Conservation (phyloP, 306 rosid genomes). For the Malus orientalis region DNA sequence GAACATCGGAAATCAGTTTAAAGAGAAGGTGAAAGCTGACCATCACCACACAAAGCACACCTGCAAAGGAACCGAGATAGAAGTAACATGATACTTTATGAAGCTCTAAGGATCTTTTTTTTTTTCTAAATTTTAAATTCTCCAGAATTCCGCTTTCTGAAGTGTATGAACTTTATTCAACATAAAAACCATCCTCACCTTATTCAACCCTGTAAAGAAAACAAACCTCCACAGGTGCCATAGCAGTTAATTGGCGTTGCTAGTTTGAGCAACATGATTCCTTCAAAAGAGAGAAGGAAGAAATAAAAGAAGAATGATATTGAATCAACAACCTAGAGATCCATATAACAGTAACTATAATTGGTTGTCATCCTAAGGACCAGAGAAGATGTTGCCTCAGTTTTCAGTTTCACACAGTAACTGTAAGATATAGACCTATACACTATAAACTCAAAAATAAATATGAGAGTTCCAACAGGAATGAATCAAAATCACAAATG, state of each 20-base stretch:
- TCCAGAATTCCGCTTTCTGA: slow-evolving; percentile 35
- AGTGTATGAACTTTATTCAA: slow-evolving; percentile 25
- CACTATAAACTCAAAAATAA: neutral
- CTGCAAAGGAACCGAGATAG: slow-evolving; percentile 92
- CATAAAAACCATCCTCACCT: slow-evolving; percentile 44
- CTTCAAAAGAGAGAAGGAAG: slow-evolving; percentile 49
- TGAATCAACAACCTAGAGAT: slow-evolving; percentile 28
- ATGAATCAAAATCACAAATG: neutral
- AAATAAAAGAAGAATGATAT: slow-evolving; percentile 31
- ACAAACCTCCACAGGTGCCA: slow-evolving; percentile 36
- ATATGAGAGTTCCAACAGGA: neutral
- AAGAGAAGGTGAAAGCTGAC: slow-evolving; percentile 53
- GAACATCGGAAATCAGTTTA: slow-evolving; percentile 71
- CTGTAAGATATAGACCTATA: neutral
- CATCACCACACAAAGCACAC: slow-evolving; percentile 70
- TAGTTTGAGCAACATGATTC: slow-evolving; percentile 40
- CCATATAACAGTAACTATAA: slow-evolving; percentile 8
- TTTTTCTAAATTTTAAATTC: slow-evolving; percentile 1
- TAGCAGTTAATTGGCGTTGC: slow-evolving; percentile 38
- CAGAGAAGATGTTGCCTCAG: slow-evolving; percentile 12
- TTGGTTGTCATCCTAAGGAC: slow-evolving; percentile 14
- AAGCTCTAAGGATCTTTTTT: slow-evolving; percentile 31
- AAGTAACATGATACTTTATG: slow-evolving; percentile 65
- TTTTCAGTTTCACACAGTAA: slow-evolving; percentile 11
- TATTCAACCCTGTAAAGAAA: slow-evolving; percentile 32